phyloP scores from a whole-genome alignment of 1,284 basidiomycete genomes.

The Vanrija humicola region DNA sequence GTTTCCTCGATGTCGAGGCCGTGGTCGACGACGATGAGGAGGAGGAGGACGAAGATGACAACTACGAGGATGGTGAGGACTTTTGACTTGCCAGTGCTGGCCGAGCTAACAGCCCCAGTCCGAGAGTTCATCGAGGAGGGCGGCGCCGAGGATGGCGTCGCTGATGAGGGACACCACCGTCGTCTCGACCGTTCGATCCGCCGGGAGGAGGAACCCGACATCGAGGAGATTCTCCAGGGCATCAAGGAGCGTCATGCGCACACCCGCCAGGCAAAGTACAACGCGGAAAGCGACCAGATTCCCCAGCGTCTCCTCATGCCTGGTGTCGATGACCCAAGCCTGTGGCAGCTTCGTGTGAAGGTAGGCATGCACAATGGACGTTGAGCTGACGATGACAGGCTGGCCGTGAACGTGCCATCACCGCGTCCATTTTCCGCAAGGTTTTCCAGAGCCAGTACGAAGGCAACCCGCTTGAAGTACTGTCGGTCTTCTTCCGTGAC shows the following conservation, averaged over 20 bases:
- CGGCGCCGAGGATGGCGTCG: slow-evolving; percentile 60
- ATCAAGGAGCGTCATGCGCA: slow-evolving; percentile 68
- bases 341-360: slow-evolving; percentile 95
- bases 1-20: slow-evolving; percentile 93
- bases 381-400: slow-evolving; percentile 55
- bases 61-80: slow-evolving; percentile 60
- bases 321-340: slow-evolving; percentile 86
- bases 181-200: slow-evolving; percentile 70
- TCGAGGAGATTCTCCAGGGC: slow-evolving; percentile 80
- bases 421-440: slow-evolving; percentile 92
- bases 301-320: slow-evolving; percentile 97
- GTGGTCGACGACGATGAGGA: slow-evolving; percentile 93
- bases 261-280: slow-evolving; percentile 65
- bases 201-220: slow-evolving; percentile 75
- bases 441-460: slow-evolving; percentile 53
- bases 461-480: slow-evolving; percentile 72
- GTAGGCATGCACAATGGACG: slow-evolving; percentile 49
- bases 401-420: slow-evolving; percentile 86
- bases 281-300: slow-evolving; percentile 87
- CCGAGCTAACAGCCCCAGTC: slow-evolving; percentile 24
- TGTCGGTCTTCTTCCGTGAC: slow-evolving; percentile 92
- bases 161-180: slow-evolving; percentile 64
- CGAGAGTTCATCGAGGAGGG: slow-evolving; percentile 74
- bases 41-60: slow-evolving; percentile 87
- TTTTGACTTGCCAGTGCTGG: slow-evolving; percentile 5